Evolutionary conservation across 2,329 filamentous ascomycete genomes (phyloP), one percentile per base, ranked within the genome.

Genomic region (Coniochaeta pulveracea): DNA sequence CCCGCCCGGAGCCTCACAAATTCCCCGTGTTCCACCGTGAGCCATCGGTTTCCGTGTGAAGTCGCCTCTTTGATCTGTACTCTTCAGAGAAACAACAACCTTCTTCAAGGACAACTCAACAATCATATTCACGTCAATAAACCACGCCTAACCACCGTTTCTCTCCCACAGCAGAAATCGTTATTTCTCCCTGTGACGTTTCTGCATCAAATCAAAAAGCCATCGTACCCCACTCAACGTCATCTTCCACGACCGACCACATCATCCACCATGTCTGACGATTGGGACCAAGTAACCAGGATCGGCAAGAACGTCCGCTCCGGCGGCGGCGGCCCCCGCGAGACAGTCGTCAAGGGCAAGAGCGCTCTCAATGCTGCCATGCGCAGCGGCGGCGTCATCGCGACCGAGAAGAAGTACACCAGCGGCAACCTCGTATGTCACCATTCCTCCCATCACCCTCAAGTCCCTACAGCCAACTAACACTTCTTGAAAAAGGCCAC

Each of bases 261-360:
- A n/a, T 40, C 37, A 47, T 60, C 47, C 77, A 77, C 51, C 34
- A 76, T 81, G 72, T 58, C 62, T 48, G 68, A 73, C 53, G 85
- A 93, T 52, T 96, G 89, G 88, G 82, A 94, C 50, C 60, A 64
- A 47, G 76, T 82, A 48, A 93, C 86, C 63, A 93, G 91, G 72
- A 96, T 98, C 55, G 91, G 91, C 53, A 85, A 76, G 74, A 89
- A 83, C 63, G 73, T 72, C 52, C 76, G 77, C 51, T 76, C 80
- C 50, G 72, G 77, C 45, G 81, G 79, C 47, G 70, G 60, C 37
- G 58, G 56, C 35, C 65, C 74, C 46, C 83, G 85, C 47, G 86
- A 95, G 71, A 93, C 81, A 4, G 88, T 95, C 47, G 72, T 96
- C 55, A 81, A 82, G 57, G 85, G 89, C 54, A 85, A 84, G 58